Evolutionary conservation across 2,329 filamentous ascomycete species (phyloP), one percentile per base, ranked within the genome.

Genomic region (Proliferodiscus dingleyae): DNA sequence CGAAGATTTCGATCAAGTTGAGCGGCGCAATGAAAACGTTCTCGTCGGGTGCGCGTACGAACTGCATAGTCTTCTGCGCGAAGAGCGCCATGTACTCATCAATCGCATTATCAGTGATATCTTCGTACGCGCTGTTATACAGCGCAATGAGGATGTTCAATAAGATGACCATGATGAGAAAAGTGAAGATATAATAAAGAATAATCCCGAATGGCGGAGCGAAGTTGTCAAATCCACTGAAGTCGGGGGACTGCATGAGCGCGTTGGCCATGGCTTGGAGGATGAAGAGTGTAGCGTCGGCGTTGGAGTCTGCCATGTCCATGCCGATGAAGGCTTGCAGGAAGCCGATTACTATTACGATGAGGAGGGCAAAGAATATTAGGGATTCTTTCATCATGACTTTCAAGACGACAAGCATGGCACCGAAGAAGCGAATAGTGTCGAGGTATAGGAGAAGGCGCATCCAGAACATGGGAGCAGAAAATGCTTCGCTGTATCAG

Each of bases 11-110:
- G 49, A 98, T 78, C 2, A 98, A 75, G 64, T 98, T 98, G 68
- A 98, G 87, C 0, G 93, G 93, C 0, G 93, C 83, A 60, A 98
- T 95, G 68, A 93, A 98, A 45, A 98, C 93, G 57, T 98, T 98
- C 66, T 98, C 93, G 59, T 98, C 93, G 0, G 93, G 93, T 0
- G 93, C 93, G 39, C 93, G 87, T 15, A 97, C 88, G 60, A 96
- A 98, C 60, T 95, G 89, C 77, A 97, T 88, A 0, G 93, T 96
- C 68, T 95, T 95, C 56, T 94, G 87, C 0, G 88, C 78, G 67
- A 95, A 96, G 3, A 97, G 78, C 0, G 89, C 91, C 64, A 98
- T 83, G 67, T 89, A 98, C 66, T 98, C 93, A 65, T 98, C 93
- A 54, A 89, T 85, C 4, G 93, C 89, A 61, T 98, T 86, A 34